Evolutionary conservation across 2,329 filamentous ascomycete species (phyloP).

Genomic region (Cytospora schulzeri): DNA sequence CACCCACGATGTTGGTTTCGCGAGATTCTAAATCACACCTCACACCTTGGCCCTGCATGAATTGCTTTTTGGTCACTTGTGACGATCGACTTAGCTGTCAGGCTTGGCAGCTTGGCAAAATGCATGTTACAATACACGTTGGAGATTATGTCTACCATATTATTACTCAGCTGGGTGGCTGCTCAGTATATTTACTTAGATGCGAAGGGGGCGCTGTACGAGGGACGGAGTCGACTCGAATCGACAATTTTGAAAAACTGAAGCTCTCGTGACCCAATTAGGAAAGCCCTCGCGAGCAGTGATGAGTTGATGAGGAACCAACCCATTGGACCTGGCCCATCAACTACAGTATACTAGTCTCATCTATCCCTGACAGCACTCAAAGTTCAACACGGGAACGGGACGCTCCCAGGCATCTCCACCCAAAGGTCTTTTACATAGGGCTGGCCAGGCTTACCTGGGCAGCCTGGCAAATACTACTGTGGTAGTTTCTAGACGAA

Average conservation of each 20-base stretch:
- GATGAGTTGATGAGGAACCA: neutral
- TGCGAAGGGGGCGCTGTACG: no score
- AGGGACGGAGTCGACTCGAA: no score
- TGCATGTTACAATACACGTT: no score
- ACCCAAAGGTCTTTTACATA: neutral
- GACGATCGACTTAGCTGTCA: neutral
- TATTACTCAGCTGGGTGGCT: no score
- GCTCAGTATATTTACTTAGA: no score
- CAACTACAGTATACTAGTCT: no score
- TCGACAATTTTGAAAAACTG: neutral
- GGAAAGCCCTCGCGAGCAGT: neutral
- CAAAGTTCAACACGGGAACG: neutral
- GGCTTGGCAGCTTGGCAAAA: neutral
- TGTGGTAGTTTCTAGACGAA: no score
- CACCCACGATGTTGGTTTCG: neutral
- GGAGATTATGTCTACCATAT: no score
- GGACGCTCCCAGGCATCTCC: neutral
- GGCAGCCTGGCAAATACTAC: no score
- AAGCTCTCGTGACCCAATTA: neutral
- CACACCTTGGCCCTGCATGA: neutral
- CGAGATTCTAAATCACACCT: conserved; percentile 9
- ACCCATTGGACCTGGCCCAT: no score
- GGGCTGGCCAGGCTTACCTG: neutral
- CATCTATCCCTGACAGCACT: neutral
- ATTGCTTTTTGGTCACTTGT: neutral